Conservation (phyloP, 345 rosid genomes). For the Streptanthus diversifolius region DNA sequence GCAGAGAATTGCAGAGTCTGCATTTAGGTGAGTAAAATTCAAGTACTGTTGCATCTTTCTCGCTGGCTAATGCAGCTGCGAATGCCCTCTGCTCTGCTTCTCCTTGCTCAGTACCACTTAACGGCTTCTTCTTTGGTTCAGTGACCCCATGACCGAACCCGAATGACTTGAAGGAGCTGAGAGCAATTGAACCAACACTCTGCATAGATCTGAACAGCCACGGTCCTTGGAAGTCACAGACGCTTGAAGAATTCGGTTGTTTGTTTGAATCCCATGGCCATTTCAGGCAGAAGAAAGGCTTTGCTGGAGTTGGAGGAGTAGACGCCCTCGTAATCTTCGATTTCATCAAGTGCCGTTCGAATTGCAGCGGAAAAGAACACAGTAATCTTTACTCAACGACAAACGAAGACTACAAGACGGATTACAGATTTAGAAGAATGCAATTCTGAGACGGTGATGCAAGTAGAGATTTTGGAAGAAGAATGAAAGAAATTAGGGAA, state of each 20-base stretch:
- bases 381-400: no score
- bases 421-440: no score
- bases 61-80: conserved; percentile 70
- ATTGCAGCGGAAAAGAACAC: not conserved
- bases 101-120: conserved; percentile 63
- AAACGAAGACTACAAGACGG: not conserved
- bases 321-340: conserved; percentile 32
- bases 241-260: conserved; percentile 35
- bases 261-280: conserved; percentile 72
- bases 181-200: conserved; percentile 55
- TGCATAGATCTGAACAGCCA: conserved; percentile 78
- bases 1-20: conserved; percentile 71
- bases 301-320: conserved; percentile 33
- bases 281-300: conserved; percentile 58
- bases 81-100: conserved; percentile 89
- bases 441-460: not conserved
- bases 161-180: conserved; percentile 44
- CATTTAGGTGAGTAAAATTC: conserved; percentile 96
- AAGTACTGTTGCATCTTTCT: conserved; percentile 72
- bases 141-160: conserved; percentile 14
- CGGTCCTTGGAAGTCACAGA: conserved; percentile 56
- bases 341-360: not conserved
- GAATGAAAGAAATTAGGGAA: not conserved
- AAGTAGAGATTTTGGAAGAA: not conserved
- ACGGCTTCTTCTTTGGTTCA: conserved; percentile 32